Evolutionary conservation across 108 stramenopile species (phyloP), one percentile per base, ranked within the genome.

Genomic region (Mediolabrus comicus): DNA sequence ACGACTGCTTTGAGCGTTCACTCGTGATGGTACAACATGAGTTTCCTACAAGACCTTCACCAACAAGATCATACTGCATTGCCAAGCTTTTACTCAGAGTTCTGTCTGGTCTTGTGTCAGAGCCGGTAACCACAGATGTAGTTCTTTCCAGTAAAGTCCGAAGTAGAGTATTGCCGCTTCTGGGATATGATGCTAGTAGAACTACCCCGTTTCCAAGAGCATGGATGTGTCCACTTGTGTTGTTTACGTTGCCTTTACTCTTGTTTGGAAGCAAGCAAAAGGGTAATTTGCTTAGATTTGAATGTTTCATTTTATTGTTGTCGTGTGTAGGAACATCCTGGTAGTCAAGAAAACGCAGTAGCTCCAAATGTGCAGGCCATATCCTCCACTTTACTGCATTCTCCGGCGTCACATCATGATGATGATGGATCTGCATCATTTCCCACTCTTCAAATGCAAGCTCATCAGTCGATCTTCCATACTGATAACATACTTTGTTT

Each of bases 21-120:
- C 9, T 14, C 14, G 10, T 46, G 38, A 24, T 43, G 38, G 30
- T 8, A 26, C 28, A n/a, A 30, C 16, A 28, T 17, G 57, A 26
- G 32, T 57, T 62, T 11, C 76, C 69, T 2, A 83, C 71, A 12
- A 97, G 75, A 7, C 98, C 97, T 75, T 95, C 93, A 35, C 93
- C 96, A 2, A 88, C 89, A 28, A 95, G 76, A 71, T 87, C 77
- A 62, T 83, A 84, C 17, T 71, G 57, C 28, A 74, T 62, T 11
- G 93, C 88, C 71, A 90, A 73, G 67, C 69, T 78, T n/a, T 60
- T 63, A 4, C 85, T 88, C 12, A 98, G 75, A 3, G 91, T 86
- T 14, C 97, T 86, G 80, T 89, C 88, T 13, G 89, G 85, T 35
- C 95, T 82, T 0, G 95, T 97, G 81, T 99, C 98, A 8, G 94